Percentiles rank a stretch among this genome's conserved stretches.
phyloP scores from a whole-genome alignment of 1,139 yeast species.

The Wickerhamomyces sp. region DNA sequence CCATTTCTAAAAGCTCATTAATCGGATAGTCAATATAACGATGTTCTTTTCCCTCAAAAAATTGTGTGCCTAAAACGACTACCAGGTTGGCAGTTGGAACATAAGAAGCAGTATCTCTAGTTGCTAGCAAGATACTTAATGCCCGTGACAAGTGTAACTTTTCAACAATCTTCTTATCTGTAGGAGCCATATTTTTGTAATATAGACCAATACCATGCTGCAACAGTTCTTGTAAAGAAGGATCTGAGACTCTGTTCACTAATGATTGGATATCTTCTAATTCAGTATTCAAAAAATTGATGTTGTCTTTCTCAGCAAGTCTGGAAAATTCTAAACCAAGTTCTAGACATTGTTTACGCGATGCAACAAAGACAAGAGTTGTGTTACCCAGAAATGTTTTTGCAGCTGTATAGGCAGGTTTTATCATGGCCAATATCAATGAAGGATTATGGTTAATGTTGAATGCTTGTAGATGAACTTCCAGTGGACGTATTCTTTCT shows the following conservation, averaged over 20 bases:
- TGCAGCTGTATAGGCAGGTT: slow-evolving; percentile 40
- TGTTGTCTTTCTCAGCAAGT: slow-evolving; percentile 32
- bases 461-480: slow-evolving; percentile 54
- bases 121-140: slow-evolving; percentile 50
- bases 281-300: slow-evolving; percentile 32
- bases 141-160: slow-evolving; percentile 46
- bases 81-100: slow-evolving; percentile 54
- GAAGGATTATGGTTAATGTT: slow-evolving; percentile 46
- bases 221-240: slow-evolving; percentile 39
- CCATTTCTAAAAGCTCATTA: slow-evolving; percentile 65
- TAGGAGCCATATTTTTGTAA: slow-evolving; percentile 53
- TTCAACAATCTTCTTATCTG: slow-evolving; percentile 53
- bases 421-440: slow-evolving; percentile 45
- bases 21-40: slow-evolving; percentile 66
- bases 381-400: slow-evolving; percentile 30
- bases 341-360: slow-evolving; percentile 52
- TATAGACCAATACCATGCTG: slow-evolving; percentile 65
- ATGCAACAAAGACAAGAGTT: slow-evolving; percentile 52
- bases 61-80: slow-evolving; percentile 66
- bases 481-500: slow-evolving; percentile 52
- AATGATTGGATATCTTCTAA: slow-evolving; percentile 39
- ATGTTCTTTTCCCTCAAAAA: slow-evolving; percentile 70
- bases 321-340: slow-evolving; percentile 43
- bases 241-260: slow-evolving; percentile 44
- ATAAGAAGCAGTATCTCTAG: slow-evolving; percentile 50